These are phyloP conservation scores for Colletotrichum higginsianum DNA, from an alignment of 2,329 filamentous ascomycete genomes.

Conservation along the genomic window DNA sequence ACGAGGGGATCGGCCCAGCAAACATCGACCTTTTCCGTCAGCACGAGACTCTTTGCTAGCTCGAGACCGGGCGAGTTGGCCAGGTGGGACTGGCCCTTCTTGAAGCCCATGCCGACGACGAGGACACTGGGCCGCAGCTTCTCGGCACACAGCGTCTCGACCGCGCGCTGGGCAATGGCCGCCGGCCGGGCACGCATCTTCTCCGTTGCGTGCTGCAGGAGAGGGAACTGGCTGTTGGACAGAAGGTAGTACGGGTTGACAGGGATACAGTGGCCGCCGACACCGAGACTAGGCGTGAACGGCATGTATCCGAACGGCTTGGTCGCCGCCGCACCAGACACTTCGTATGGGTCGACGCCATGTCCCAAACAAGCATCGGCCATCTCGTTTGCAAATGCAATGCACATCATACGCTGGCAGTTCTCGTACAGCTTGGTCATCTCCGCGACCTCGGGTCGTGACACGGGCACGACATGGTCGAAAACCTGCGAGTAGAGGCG, in stretches of 20 bases:
- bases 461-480: slow-evolving; percentile 63
- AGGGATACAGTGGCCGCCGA: slow-evolving; percentile 71
- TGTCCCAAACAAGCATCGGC: slow-evolving; percentile 64
- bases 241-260: slow-evolving; percentile 70
- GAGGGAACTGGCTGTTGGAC: slow-evolving; percentile 62
- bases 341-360: slow-evolving; percentile 66
- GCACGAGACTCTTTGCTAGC: slow-evolving; percentile 55
- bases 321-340: slow-evolving; percentile 62
- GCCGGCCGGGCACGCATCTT: slow-evolving; percentile 60
- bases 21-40: slow-evolving; percentile 57
- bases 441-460: slow-evolving; percentile 68
- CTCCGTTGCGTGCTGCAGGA: slow-evolving; percentile 60
- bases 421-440: slow-evolving; percentile 73
- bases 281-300: slow-evolving; percentile 62
- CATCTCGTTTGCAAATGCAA: slow-evolving; percentile 71
- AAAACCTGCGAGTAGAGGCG: slow-evolving; percentile 64
- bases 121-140: slow-evolving; percentile 52
- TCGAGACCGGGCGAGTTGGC: slow-evolving; percentile 64
- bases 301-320: slow-evolving; percentile 69
- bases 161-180: slow-evolving; percentile 54
- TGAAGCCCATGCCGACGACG: slow-evolving; percentile 66
- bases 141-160: slow-evolving; percentile 49
- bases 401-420: slow-evolving; percentile 69
- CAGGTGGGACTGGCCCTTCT: slow-evolving; percentile 62
- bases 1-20: slow-evolving; percentile 62